A percentile compares a stretch with the other conserved stretches of the same genome.
These are phyloP conservation scores for Picea abies DNA, from an alignment of 83 land plant species.

Conservation along the genomic window DNA sequence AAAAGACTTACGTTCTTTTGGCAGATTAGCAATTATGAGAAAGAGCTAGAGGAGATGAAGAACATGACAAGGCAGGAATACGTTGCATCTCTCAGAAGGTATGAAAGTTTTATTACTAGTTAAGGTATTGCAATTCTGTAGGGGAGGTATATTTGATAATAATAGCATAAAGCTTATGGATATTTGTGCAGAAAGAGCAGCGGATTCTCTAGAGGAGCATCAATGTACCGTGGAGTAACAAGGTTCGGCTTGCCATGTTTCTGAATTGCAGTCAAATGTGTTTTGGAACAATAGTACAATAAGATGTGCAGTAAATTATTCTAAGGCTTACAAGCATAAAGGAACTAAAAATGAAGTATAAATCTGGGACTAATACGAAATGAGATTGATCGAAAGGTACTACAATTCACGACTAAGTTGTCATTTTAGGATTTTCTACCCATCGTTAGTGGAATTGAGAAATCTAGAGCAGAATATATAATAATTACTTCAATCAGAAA, in stretches of 20 bases:
- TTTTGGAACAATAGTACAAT: no score
- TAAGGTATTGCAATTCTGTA: not conserved
- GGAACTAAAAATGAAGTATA: no score
- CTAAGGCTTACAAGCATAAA: no score
- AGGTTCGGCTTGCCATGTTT: conserved; percentile 38
- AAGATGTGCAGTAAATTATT: no score
- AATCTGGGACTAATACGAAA: no score
- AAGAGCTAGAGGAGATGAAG: conserved; percentile 97
- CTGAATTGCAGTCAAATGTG: no score
- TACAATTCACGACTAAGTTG: no score
- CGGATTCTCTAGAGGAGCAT: conserved; percentile 88
- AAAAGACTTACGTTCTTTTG: not conserved
- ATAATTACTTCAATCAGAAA: no score
- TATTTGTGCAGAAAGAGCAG: conserved; percentile 79
- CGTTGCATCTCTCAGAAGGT: conserved; percentile 97
- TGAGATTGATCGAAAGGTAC: no score
- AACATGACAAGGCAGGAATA: conserved; percentile 96
- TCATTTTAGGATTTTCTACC: no score
- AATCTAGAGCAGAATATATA: no score
- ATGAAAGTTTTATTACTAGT: not conserved
- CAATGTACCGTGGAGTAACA: conserved; percentile 83
- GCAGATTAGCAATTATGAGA: conserved; percentile 86
- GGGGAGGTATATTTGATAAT: not conserved
- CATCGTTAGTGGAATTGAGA: no score
- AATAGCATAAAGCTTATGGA: not conserved